Evolutionary conservation across 2,329 filamentous ascomycete genomes (phyloP).

Genomic region (Metarhizium robertsii): DNA sequence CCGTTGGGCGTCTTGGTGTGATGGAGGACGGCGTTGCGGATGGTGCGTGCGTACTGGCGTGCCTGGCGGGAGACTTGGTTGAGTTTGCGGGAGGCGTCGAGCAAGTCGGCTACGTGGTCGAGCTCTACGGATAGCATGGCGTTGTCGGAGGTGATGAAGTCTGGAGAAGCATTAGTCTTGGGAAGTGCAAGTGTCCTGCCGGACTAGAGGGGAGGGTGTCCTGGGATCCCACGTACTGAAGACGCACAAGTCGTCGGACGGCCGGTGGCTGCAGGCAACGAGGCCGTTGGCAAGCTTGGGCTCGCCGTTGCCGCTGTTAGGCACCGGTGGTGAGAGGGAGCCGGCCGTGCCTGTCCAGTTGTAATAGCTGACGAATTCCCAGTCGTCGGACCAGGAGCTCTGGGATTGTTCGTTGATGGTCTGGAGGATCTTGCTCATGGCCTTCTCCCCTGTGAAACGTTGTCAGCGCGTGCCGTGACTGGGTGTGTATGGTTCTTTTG

Average conservation of each 20-base stretch:
- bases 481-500: too few species aligned
- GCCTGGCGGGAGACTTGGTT: constrained; percentile 50
- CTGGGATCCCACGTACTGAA: constrained; percentile 27
- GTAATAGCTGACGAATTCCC: constrained; percentile 18
- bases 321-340: constrained; percentile 30
- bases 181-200: neutral
- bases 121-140: constrained; percentile 40
- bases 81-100: constrained; percentile 58
- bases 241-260: constrained; percentile 75
- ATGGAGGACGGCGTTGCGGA: constrained; percentile 56
- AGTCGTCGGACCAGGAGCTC: constrained; percentile 15
- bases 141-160: constrained; percentile 35
- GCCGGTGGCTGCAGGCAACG: constrained; percentile 70
- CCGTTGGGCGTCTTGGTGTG: constrained; percentile 35
- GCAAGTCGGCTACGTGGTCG: constrained; percentile 48
- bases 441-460: constrained; percentile 55
- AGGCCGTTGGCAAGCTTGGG: constrained; percentile 69
- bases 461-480: constrained; percentile 27
- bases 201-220: neutral
- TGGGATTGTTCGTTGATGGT: constrained; percentile 17
- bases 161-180: constrained; percentile 10
- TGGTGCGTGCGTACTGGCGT: constrained; percentile 40
- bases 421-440: constrained; percentile 27
- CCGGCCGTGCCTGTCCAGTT: constrained; percentile 20
- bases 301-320: constrained; percentile 65